Percentiles rank a stretch among this genome's conserved stretches.
Conservation (phyloP, 116 monocot species). For the Phalaenopsis hybrid region DNA sequence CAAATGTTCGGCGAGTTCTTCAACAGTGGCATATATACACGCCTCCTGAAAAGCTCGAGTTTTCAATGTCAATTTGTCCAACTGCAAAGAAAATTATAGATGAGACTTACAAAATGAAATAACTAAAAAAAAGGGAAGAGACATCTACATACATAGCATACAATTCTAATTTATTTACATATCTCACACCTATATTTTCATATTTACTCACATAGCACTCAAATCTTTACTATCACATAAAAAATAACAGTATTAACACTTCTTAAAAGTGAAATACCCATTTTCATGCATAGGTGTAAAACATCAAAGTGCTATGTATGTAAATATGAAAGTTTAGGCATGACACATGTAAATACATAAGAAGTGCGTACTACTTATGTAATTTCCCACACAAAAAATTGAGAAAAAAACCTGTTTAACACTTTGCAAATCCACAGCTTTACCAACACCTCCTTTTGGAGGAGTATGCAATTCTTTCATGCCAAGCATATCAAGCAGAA, state of each 20-base stretch:
- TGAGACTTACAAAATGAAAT: not conserved
- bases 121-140: not conserved
- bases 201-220: too few species aligned
- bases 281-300: too few species aligned
- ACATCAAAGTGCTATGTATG: too few species aligned
- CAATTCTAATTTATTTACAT: too few species aligned
- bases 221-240: too few species aligned
- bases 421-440: conserved; percentile 62
- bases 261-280: too few species aligned
- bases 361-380: too few species aligned
- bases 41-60: conserved; percentile 89
- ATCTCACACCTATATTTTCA: too few species aligned
- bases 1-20: conserved; percentile 88
- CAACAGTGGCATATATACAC: conserved; percentile 64
- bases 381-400: not conserved
- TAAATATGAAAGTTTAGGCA: too few species aligned
- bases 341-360: too few species aligned
- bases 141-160: too few species aligned
- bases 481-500: conserved; percentile 84
- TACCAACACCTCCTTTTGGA: conserved; percentile 76
- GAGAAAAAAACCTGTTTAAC: conserved; percentile 52
- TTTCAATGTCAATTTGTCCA: conserved; percentile 74
- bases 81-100: conserved; percentile 28
- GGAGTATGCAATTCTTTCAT: conserved; percentile 67
- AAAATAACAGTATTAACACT: too few species aligned